Evolutionary conservation across 208 protist species (phyloP), one percentile per base, ranked within the genome.

Genomic region (Leishmania tropica): DNA sequence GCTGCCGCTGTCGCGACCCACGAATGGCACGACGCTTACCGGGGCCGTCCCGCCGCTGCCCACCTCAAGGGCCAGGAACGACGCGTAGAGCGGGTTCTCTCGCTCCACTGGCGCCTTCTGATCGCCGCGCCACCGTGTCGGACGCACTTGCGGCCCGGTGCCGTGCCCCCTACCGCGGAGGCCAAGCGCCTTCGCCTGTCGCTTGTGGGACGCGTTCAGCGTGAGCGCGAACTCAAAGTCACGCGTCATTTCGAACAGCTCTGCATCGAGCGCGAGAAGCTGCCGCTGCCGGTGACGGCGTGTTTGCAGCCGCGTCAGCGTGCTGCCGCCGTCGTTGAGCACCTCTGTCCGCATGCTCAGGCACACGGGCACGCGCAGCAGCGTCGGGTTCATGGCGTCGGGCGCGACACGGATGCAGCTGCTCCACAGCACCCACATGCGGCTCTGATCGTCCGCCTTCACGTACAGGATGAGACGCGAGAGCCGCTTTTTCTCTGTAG

Each of bases 371-470:
- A 97, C 90, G 54, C 92, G 88, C 67, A 96, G 83, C 62, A 82
- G 85, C 56, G 84, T 92, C 2, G 93, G 92, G 86, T 95, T 96
- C 68, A 98, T 85, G 31, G 84, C 87, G 62, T 96, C 92, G 0
- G 89, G 86, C 0, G 84, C 93, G 19, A 98, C 88, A 42, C 95
- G 93, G 51, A 96, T 68, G 62, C 87, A 91, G 84, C 88, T 94
- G 76, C 88, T 94, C 95, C 95, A 98, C 45, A 98, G 86, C 79
- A 98, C 70, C 92, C 93, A 97, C 71, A 92, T 82, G 19, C 82
- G 72, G 73, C 92, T 92, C 21, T 90, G 85, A 78, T 96, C 93
- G 76, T 97, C 95, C 24, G 91, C 83, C 84, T 96, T 96, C 74
- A 97, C 93, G 85, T 92, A 94, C 45, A 97, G 58, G 35, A 93